A percentile compares a stretch with the other conserved stretches of the same genome.
phyloP scores from a whole-genome alignment of 805 yeast species.

The Lipomyces sp. region DNA sequence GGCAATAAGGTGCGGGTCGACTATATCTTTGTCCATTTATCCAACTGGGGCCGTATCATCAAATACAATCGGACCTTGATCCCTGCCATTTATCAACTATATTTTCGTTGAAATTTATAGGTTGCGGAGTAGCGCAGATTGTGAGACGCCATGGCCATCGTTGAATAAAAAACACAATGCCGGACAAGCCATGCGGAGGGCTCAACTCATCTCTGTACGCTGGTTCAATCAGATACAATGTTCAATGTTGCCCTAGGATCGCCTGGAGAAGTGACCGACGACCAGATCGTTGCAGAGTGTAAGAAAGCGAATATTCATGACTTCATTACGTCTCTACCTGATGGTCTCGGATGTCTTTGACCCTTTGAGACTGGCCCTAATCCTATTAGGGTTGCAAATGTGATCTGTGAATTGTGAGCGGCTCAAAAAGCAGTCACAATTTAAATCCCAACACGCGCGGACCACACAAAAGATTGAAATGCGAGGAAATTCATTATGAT shows the following conservation, averaged over 20 bases:
- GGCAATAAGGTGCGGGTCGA: too few species aligned
- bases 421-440: conserved; percentile 28
- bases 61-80: too few species aligned
- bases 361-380: not conserved
- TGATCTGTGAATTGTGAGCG: conserved; percentile 17
- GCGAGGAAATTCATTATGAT: too few species aligned
- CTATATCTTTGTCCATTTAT: too few species aligned
- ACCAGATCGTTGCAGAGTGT: conserved; percentile 51
- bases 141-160: too few species aligned
- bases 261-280: conserved; percentile 45
- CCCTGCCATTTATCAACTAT: too few species aligned
- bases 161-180: too few species aligned
- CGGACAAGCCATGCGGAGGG: too few species aligned
- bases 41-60: too few species aligned
- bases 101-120: too few species aligned
- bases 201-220: too few species aligned
- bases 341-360: conserved; percentile 56
- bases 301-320: conserved; percentile 58
- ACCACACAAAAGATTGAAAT: not conserved
- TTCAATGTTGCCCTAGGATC: conserved; percentile 58
- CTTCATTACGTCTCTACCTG: conserved; percentile 59
- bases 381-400: not conserved
- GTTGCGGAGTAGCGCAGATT: too few species aligned
- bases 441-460: not conserved
- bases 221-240: conserved; percentile 61